Percentiles rank a stretch among this genome's conserved stretches.
Conservation (phyloP, 306 rosid genomes). For the Ormosia semicastrata region DNA sequence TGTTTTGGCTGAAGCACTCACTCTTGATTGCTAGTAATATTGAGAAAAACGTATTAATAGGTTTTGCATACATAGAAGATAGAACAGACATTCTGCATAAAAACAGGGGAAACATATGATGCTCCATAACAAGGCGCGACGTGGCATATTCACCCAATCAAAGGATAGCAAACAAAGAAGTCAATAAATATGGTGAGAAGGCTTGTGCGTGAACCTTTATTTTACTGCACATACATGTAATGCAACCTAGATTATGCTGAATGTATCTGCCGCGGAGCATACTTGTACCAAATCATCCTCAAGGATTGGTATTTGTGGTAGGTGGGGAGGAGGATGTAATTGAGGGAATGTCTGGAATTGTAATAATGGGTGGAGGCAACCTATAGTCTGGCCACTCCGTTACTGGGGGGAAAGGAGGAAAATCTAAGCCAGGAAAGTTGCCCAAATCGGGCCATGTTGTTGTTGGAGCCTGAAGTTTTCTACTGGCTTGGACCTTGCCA, state of each 20-base stretch:
- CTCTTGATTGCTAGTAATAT: background rate
- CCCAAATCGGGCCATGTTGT: background rate
- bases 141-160: background rate
- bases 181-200: background rate
- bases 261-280: background rate
- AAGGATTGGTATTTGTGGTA: slow-evolving; percentile 13
- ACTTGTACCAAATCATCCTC: background rate
- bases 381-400: slow-evolving; percentile 27
- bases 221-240: background rate
- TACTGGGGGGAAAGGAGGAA: slow-evolving; percentile 17
- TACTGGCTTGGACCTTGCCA: background rate
- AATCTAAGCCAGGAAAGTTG: background rate
- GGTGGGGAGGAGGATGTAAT: slow-evolving; percentile 16
- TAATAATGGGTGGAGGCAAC: slow-evolving; percentile 8
- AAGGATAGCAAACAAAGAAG: background rate
- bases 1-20: background rate
- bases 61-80: background rate
- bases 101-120: background rate
- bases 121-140: background rate
- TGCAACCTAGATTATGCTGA: background rate
- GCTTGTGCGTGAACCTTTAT: background rate
- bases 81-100: background rate
- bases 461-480: slow-evolving; percentile 26
- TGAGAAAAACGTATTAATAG: background rate
- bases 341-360: background rate